Evolutionary conservation across 345 rosid species (phyloP).

Genomic region (Ceriops tagal): DNA sequence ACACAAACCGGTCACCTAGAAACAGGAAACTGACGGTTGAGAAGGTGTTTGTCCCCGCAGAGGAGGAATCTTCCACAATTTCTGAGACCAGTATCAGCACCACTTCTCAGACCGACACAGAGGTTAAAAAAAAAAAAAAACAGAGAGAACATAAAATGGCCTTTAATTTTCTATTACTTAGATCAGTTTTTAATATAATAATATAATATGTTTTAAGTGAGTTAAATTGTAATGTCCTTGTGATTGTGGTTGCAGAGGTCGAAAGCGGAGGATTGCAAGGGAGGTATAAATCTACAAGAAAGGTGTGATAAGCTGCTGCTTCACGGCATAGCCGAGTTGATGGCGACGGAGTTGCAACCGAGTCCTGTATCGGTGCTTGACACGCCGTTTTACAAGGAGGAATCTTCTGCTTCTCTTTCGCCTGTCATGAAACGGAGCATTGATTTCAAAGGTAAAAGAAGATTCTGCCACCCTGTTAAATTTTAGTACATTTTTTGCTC

Average conservation of each 20-base stretch:
- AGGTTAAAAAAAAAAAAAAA: conserved; percentile 31
- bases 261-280: conserved; percentile 52
- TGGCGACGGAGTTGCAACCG: conserved; percentile 68
- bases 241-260: conserved; percentile 35
- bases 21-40: conserved; percentile 32
- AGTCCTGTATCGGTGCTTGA: conserved; percentile 97
- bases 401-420: conserved; percentile 70
- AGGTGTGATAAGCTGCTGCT: conserved; percentile 90
- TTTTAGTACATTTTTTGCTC: background rate
- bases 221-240: background rate
- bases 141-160: no score
- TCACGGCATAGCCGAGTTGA: conserved; percentile 81
- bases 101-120: conserved; percentile 51
- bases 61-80: conserved; percentile 51
- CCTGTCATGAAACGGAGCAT: conserved; percentile 80
- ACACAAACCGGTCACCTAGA: conserved; percentile 35
- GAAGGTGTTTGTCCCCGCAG: conserved; percentile 27
- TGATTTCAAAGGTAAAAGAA: conserved; percentile 57
- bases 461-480: background rate
- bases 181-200: no score
- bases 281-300: conserved; percentile 62
- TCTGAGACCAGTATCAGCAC: conserved; percentile 54
- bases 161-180: no score
- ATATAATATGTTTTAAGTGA: no score
- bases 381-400: conserved; percentile 75